Percentiles rank a stretch among this genome's conserved stretches.
phyloP scores from a whole-genome alignment of 2,329 filamentous ascomycete genomes.

The Claviceps humidiphila region DNA sequence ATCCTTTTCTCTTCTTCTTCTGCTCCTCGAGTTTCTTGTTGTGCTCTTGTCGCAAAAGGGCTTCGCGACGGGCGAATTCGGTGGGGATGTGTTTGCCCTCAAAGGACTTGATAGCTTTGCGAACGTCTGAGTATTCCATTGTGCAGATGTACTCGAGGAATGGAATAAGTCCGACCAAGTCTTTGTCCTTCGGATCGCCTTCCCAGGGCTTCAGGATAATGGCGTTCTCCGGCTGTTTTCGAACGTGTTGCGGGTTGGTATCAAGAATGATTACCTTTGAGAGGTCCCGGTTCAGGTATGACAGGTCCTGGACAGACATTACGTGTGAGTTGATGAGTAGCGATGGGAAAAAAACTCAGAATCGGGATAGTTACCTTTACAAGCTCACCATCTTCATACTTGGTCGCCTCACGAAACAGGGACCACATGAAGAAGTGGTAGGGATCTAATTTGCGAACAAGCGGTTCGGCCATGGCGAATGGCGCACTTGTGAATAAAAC shows the following conservation, averaged over 20 bases:
- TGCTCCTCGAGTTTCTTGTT: constrained; percentile 62
- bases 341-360: neutral
- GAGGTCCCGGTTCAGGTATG: constrained; percentile 89
- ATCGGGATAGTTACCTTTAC: constrained; percentile 56
- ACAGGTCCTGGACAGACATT: constrained; percentile 56
- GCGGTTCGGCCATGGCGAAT: constrained; percentile 68
- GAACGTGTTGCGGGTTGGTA: constrained; percentile 68
- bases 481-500: constrained; percentile 90
- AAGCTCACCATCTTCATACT: constrained; percentile 90
- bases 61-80: constrained; percentile 83
- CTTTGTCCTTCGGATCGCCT: constrained; percentile 69
- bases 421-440: constrained; percentile 94
- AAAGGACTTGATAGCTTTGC: constrained; percentile 75
- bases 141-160: constrained; percentile 96
- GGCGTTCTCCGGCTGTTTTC: constrained; percentile 90
- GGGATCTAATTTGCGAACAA: constrained; percentile 87
- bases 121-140: constrained; percentile 81
- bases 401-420: constrained; percentile 89
- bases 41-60: constrained; percentile 72
- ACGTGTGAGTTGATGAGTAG: neutral
- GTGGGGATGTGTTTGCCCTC: constrained; percentile 78
- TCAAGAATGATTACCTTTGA: constrained; percentile 94
- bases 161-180: constrained; percentile 78
- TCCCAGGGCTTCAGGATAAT: constrained; percentile 86
- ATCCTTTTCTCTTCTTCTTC: constrained; percentile 43